Percentiles rank a stretch among this genome's conserved stretches.
These are phyloP conservation scores for Salix koriyanagi DNA, from an alignment of 345 rosid species.

Conservation along the genomic window DNA sequence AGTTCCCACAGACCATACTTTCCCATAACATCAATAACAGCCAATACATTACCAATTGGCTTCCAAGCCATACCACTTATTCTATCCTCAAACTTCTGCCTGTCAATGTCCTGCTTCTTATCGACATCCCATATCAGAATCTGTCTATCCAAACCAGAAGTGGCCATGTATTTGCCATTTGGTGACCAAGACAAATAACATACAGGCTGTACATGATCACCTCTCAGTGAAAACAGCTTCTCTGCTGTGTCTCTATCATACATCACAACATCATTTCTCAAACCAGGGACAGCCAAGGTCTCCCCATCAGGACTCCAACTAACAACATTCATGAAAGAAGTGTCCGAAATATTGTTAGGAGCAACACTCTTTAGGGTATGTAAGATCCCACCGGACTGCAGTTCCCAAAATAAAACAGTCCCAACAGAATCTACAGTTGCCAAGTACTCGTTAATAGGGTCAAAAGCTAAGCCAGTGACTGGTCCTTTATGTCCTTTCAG, in stretches of 20 bases:
- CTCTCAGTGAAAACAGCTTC: slow-evolving; percentile 71
- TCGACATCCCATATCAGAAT: slow-evolving; percentile 86
- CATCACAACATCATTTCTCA: slow-evolving; percentile 81
- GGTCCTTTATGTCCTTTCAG: slow-evolving; percentile 86
- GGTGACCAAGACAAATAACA: slow-evolving; percentile 89
- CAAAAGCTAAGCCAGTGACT: slow-evolving; percentile 76
- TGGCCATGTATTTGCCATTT: slow-evolving; percentile 89
- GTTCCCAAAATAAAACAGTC: slow-evolving; percentile 81
- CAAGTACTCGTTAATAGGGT: slow-evolving; percentile 71
- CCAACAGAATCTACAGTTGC: slow-evolving; percentile 85
- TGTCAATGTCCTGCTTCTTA: slow-evolving; percentile 78
- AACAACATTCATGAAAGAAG: slow-evolving; percentile 54
- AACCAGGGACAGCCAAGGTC: slow-evolving; percentile 78
- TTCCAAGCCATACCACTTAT: slow-evolving; percentile 88
- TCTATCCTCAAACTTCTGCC: slow-evolving; percentile 73
- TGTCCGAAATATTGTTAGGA: slow-evolving; percentile 56
- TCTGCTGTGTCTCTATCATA: slow-evolving; percentile 93
- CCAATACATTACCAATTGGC: slow-evolving; percentile 78
- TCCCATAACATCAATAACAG: slow-evolving; percentile 74
- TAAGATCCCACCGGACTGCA: slow-evolving; percentile 56
- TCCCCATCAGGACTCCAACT: slow-evolving; percentile 98
- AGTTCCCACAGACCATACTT: slow-evolving; percentile 88
- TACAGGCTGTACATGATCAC: slow-evolving; percentile 66
- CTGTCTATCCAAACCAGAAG: slow-evolving; percentile 82
- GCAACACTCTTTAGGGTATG: slow-evolving; percentile 65